Base-by-base conservation (phyloP, 2,329 filamentous ascomycete genomes). In the Diplocarpon rosae region DNA sequence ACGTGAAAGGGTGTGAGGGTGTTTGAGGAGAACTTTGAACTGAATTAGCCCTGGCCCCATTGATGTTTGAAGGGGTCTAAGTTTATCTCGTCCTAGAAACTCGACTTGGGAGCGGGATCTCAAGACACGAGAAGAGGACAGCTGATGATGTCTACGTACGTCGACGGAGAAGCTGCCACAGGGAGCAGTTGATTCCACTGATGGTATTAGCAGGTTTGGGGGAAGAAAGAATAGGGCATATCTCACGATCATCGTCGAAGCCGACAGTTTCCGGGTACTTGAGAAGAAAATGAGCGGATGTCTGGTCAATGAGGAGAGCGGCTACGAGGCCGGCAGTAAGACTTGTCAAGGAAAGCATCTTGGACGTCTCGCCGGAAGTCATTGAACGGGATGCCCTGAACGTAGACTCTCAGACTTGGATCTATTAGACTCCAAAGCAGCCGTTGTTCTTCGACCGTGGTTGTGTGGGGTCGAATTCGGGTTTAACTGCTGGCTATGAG, bases 1-100 rank as follows among this genome's bases (percentile, higher is more conserved):
- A 78, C 71, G 56, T 77, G 69, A 61, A 78, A 78, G 52, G 76
- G 65, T 29, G 79, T 63, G 45, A 70, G 63, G 52, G 78, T 71
- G 52, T 75, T 75, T 52, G 64, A 64, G 43, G 53, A 37, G 42
- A 74, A 67, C 20, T 24, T 24, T 3, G 20, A 24, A 24, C 4
- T 7, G 20, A 24, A 7, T 24, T 24, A 24, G 20, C 20, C 20
- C 20, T 24, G 7, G 20, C 7, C 7, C 7, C 20, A 4, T 4
- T 7, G 3, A 24, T 24, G 20, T 24, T 24, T 3, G 7, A 24
- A 24, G 20, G 7, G 3, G 7, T 24, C 20, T 3, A 24, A 24
- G 7, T 24, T 7, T 3, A 24, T 24, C 20, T 3, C 7, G 20
- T 24, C 20, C 20, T 24, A 24, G 20, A 7, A 7, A 4, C 3